Base-by-base conservation (phyloP, 345 rosid species). In the Gossypium turneri region DNA sequence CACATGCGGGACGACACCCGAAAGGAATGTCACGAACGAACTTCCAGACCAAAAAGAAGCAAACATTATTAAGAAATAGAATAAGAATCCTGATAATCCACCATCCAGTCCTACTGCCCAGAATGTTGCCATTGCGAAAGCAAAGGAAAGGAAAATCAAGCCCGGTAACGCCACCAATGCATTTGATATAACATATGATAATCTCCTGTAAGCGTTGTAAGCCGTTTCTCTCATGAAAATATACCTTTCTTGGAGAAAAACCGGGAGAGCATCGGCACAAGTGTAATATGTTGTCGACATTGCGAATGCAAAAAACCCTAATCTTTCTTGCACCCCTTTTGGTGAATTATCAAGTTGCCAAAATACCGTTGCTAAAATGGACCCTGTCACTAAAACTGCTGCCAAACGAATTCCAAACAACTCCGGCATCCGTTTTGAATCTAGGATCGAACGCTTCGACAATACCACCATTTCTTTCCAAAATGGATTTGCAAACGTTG, bases 221-320 rank as follows among this genome's bases (percentile, higher is more conserved):
- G 99, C 93, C 0, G 99, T 95, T 75, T 95, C 99, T 57, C 99
- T 82, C 94, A 95, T 87, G 97, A 93, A 95, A 74, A 95, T 95
- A 84, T 95, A 91, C 67, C 99, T 81, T 66, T 95, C 97, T 72
- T 93, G 98, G 69, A 95, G 94, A 65, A 95, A 95, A 1, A 90
- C 97, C 0, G 99, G 99, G 4, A 95, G 89, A 2, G 99, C 96
- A 6, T 95, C 97, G 1, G 97, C 94, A 74, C 99, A 95, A 9
- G 98, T 91, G 88, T 95, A 95, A 90, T 90, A 95, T 25, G 93
- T 95, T 1, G 99, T 95, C 0, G 99, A 93, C 98, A 95, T 93
- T 0, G 97, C 97, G 75, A 95, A 95, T 1, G 99, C 99, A 78
- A 95, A 84, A 78, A 91, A 93, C 12, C 99, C 99, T 29, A 95